Base-by-base conservation (phyloP, 148 eudicot species). In the Tetragonia tetragonoides region DNA sequence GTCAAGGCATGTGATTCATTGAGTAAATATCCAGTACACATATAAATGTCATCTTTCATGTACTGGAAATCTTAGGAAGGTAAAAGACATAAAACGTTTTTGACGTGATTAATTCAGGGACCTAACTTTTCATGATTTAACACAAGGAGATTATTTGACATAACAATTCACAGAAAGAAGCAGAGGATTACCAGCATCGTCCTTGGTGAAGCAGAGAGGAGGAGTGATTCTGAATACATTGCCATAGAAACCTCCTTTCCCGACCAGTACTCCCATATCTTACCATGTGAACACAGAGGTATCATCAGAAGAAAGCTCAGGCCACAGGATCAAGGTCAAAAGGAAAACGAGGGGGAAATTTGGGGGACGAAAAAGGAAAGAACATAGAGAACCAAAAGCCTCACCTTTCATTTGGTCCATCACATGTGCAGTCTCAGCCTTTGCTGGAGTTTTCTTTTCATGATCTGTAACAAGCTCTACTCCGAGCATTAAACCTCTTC, bases 381-480 rank as follows among this genome's bases (percentile, higher is more conserved):
- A 28, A 28, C 34, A 28, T 14, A 20, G 6, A 41, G 54, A 49
- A 61, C 7, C 28, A 14, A n/a, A 39, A 57, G 37, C 37, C n/a
- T 54, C 59, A 91, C 99, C 97, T 90, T 89, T 95, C 99, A 95
- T 93, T 81, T 93, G 88, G 51, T 93, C 99, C 99, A 95, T 95
- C 74, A 93, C 84, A 77, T 95, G 96, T 40, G 87, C 21, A 75
- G 87, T 90, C 85, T 95, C 99, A 49, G 78, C 89, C 61, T 87
- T 95, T 39, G 99, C 99, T 20, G 99, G 99, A 79, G 91, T 95
- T 88, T 95, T 95, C 75, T 77, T 78, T 47, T 88, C 78, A 44
- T 87, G 95, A 82, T 95, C 99, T 17, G 90, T 89, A 40, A 95
- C 99, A 11, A 95, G 92, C 84, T 95, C 99, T 38, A 95, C 89